Evolutionary conservation across 2,329 filamentous ascomycete species (phyloP).

Genomic region (Periconia sp.): DNA sequence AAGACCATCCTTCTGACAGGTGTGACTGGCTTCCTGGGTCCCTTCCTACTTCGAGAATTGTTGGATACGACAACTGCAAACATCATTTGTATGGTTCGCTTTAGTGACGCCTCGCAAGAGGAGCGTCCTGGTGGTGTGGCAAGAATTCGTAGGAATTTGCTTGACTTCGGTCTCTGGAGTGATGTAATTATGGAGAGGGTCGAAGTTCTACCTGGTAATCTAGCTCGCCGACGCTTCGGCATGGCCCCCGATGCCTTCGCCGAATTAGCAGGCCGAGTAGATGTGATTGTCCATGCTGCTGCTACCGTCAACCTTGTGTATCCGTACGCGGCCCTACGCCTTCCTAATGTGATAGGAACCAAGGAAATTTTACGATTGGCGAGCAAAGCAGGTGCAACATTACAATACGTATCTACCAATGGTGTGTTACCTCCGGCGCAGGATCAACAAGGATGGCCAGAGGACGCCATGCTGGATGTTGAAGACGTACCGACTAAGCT

Average conservation of each 20-base stretch:
- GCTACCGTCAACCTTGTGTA: slow-evolving; percentile 76
- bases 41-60: slow-evolving; percentile 70
- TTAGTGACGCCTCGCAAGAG: slow-evolving; percentile 66
- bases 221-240: slow-evolving; percentile 69
- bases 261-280: slow-evolving; percentile 63
- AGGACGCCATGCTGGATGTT: slow-evolving; percentile 67
- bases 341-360: slow-evolving; percentile 78
- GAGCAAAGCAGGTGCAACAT: slow-evolving; percentile 65
- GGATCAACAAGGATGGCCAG: slow-evolving; percentile 66
- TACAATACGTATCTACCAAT: slow-evolving; percentile 80
- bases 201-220: slow-evolving; percentile 72
- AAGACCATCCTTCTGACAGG: slow-evolving; percentile 72
- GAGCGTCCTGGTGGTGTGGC: slow-evolving; percentile 69
- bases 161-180: slow-evolving; percentile 77
- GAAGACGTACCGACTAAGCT: slow-evolving; percentile 70
- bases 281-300: slow-evolving; percentile 76
- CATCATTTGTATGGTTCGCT: slow-evolving; percentile 73
- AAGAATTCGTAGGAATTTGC: slow-evolving; percentile 71
- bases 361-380: slow-evolving; percentile 73
- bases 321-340: slow-evolving; percentile 74
- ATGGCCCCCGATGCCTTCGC: slow-evolving; percentile 67
- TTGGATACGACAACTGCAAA: slow-evolving; percentile 68
- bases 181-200: slow-evolving; percentile 78
- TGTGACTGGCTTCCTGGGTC: slow-evolving; percentile 74
- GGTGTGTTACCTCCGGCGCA: slow-evolving; percentile 71